These are phyloP conservation scores for Lunularia cruciata DNA, from an alignment of 225 moss, liverwort and hornwort species.

Conservation along the genomic window DNA sequence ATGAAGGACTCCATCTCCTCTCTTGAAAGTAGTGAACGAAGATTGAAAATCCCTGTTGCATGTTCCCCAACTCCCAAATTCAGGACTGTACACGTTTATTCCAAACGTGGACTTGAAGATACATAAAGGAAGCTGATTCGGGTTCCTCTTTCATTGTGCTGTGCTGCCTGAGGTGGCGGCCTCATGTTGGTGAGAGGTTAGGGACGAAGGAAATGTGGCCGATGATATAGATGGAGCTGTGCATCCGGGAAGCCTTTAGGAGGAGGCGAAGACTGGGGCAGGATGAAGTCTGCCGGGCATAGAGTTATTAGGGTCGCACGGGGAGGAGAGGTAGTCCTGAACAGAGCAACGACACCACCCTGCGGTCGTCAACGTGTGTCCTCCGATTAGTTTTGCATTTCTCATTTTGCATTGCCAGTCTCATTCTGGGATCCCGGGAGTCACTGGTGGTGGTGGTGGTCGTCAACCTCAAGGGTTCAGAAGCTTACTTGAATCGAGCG, in stretches of 20 bases:
- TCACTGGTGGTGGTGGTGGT: constrained; percentile 62
- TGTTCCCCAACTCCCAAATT: no score
- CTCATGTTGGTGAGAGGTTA: not conserved
- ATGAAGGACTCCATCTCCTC: no score
- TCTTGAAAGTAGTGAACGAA: no score
- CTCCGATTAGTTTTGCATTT: constrained; percentile 59
- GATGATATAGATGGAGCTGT: constrained; percentile 19
- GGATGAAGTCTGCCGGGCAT: constrained; percentile 68
- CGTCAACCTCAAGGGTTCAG: constrained; percentile 43
- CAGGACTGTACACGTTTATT: no score
- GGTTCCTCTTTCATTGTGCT: no score
- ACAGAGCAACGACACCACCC: constrained; percentile 39
- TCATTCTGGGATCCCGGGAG: constrained; percentile 70
- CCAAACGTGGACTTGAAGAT: no score
- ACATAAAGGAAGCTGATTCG: no score
- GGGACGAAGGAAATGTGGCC: constrained; percentile 17
- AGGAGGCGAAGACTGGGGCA: constrained; percentile 36
- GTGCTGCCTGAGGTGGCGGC: not conserved
- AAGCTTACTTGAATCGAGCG: constrained; percentile 36
- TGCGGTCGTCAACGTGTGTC: constrained; percentile 41
- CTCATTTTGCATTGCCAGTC: constrained; percentile 54
- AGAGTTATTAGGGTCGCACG: constrained; percentile 50
- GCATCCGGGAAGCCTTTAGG: constrained; percentile 19
- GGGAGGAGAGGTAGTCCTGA: constrained; percentile 50
- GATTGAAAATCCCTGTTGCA: no score